Conservation (phyloP, 805 yeast genomes). For the Wickerhamiella domercqiae region DNA sequence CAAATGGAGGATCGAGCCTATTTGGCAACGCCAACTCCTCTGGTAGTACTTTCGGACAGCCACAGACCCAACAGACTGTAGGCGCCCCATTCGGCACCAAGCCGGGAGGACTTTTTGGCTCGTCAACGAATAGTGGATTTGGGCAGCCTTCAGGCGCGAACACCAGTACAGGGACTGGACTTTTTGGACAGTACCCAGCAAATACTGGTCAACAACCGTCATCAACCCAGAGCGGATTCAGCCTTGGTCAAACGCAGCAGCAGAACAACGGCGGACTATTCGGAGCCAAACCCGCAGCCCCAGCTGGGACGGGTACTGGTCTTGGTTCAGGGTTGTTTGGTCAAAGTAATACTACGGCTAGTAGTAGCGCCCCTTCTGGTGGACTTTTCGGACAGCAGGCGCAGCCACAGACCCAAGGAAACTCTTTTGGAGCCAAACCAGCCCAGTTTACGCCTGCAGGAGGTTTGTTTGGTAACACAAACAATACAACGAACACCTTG, state of each 20-base stretch:
- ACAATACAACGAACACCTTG: constrained; percentile 3
- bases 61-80: constrained; percentile 4
- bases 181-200: no score
- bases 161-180: no score
- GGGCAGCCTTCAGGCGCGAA: no score
- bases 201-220: no score
- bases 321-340: constrained; percentile 17
- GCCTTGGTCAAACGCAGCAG: constrained; percentile 1
- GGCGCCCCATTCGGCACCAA: no score
- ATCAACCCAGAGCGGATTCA: no score
- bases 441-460: no score
- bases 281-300: constrained; percentile 14
- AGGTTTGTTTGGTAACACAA: constrained; percentile 7
- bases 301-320: neutral
- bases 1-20: constrained; percentile 8
- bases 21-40: constrained; percentile 4
- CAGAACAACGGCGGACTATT: constrained; percentile 12
- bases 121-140: no score
- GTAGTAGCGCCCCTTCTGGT: no score
- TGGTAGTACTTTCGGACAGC: constrained; percentile 4
- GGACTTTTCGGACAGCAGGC: constrained; percentile 8
- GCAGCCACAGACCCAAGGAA: constrained; percentile 13
- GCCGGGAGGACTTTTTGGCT: no score
- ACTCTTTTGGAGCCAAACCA: constrained; percentile 23
- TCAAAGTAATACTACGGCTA: constrained; percentile 5